Conservation (phyloP, 768 basidiomycete genomes). For the Rhizopogon salebrosus region DNA sequence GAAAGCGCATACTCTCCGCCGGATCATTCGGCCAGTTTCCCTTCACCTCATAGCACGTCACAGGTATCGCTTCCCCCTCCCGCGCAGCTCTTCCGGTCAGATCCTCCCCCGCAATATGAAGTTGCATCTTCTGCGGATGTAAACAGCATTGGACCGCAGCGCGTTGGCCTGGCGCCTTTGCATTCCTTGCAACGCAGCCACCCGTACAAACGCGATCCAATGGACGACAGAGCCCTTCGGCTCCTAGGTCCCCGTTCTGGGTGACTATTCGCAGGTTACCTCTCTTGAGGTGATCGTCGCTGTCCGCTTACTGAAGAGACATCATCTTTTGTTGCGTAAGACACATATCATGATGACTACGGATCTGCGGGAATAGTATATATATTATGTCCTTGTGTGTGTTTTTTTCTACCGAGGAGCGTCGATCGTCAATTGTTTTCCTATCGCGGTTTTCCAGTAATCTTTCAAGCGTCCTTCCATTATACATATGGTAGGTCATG, state of each 20-base stretch:
- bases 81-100: slow-evolving; percentile 23
- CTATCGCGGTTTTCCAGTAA: neutral
- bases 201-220: slow-evolving; percentile 54
- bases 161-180: slow-evolving; percentile 53
- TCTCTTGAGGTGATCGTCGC: neutral
- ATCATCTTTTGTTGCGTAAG: neutral
- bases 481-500: neutral
- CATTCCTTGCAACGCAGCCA: slow-evolving; percentile 47
- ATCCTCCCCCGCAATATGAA: slow-evolving; percentile 23
- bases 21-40: neutral
- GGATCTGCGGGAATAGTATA: neutral
- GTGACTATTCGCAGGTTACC: slow-evolving; percentile 25
- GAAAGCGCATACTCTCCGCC: slow-evolving; percentile 9
- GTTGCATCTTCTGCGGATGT: slow-evolving; percentile 19
- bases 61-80: slow-evolving; percentile 30
- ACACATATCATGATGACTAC: neutral
- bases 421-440: neutral
- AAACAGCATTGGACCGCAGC: slow-evolving; percentile 17
- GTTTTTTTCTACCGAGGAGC: neutral
- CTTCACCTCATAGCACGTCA: slow-evolving; percentile 9
- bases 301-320: neutral
- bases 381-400: neutral
- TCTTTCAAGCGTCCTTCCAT: neutral
- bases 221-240: slow-evolving; percentile 59
- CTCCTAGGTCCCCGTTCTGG: slow-evolving; percentile 35